A percentile compares a stretch with the other conserved stretches of the same genome.
Conservation (phyloP, 768 basidiomycete genomes). For the Xanthoconium purpureum region DNA sequence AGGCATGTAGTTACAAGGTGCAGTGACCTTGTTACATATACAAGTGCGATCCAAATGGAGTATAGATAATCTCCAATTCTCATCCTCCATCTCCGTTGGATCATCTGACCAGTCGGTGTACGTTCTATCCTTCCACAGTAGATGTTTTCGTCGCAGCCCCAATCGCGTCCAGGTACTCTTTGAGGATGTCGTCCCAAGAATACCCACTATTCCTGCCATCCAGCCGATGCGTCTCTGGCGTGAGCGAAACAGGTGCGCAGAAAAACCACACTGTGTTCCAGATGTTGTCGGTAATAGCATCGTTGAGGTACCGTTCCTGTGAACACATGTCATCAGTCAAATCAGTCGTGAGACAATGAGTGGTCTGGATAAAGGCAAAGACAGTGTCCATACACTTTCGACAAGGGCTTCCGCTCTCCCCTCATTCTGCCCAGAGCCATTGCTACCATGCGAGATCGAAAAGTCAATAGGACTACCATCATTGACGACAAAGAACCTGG, state of each 20-base stretch:
- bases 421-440: not conserved
- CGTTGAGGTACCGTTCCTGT: slow-evolving; percentile 1
- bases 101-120: no score
- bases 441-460: slow-evolving; percentile 2
- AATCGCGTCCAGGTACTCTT: no score
- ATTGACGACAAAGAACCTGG: slow-evolving; percentile 3
- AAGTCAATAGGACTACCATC: slow-evolving; percentile 1
- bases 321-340: not conserved
- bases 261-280: slow-evolving; percentile 7
- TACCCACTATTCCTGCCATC: no score
- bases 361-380: not conserved
- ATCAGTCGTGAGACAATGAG: no score
- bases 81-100: no score
- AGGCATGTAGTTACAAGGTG: no score
- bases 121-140: no score
- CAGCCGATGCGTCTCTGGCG: not conserved
- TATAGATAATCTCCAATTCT: no score
- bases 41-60: no score
- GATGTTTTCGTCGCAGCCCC: no score
- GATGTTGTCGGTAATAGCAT: not conserved
- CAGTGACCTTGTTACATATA: no score
- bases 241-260: not conserved
- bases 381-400: not conserved
- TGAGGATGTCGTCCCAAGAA: no score
- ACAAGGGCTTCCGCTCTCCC: slow-evolving; percentile 3